A percentile compares a stretch with the other conserved stretches of the same genome.
Conservation (phyloP, 495 filamentous ascomycete species). For the Xylaria sp. region DNA sequence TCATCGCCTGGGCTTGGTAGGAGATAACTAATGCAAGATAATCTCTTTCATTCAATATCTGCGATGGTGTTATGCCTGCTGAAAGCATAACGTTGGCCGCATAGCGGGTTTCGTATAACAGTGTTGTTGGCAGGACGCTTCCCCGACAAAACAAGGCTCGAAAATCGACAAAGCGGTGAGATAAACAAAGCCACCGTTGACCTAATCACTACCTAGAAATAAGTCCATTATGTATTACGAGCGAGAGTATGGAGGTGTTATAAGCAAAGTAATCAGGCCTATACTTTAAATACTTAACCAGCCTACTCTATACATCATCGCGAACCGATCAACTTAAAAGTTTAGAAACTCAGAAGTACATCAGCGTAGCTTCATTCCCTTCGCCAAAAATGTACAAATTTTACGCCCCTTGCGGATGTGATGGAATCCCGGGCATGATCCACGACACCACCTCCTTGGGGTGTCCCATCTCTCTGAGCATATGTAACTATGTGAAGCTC, state of each 20-base stretch:
- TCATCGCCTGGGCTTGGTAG: constrained; percentile 15
- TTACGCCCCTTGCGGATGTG: background rate
- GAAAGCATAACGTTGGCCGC: background rate
- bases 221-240: background rate
- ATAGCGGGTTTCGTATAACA: background rate
- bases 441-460: background rate
- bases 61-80: background rate
- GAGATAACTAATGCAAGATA: background rate
- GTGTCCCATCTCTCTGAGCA: background rate
- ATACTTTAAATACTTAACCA: background rate
- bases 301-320: background rate
- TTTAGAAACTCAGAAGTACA: background rate
- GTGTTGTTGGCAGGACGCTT: background rate
- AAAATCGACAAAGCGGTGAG: background rate
- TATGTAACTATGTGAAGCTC: background rate
- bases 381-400: background rate
- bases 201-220: background rate
- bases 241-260: background rate
- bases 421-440: background rate
- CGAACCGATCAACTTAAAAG: background rate
- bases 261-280: background rate
- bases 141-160: background rate
- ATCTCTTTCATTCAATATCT: background rate
- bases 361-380: background rate
- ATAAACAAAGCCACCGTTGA: background rate